These are phyloP conservation scores for Populus davidiana DNA, from an alignment of 345 rosid genomes.

Conservation along the genomic window DNA sequence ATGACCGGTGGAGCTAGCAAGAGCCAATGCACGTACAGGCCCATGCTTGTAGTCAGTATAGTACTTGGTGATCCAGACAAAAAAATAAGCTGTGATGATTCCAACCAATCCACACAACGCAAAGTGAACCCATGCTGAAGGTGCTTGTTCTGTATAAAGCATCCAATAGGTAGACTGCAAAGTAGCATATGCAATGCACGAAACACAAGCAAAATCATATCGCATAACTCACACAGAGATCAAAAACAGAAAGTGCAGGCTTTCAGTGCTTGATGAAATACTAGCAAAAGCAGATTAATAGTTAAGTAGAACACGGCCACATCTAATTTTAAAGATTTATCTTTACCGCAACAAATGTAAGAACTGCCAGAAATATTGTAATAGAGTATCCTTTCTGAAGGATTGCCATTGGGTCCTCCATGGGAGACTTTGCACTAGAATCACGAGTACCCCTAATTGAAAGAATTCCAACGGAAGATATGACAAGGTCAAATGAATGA, in stretches of 20 bases:
- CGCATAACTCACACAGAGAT: slow-evolving; percentile 12
- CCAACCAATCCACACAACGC: slow-evolving; percentile 96
- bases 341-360: slow-evolving; percentile 78
- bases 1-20: slow-evolving; percentile 95
- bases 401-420: slow-evolving; percentile 95
- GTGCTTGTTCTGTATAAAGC: slow-evolving; percentile 96
- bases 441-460: slow-evolving; percentile 84
- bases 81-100: slow-evolving; percentile 84
- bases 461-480: slow-evolving; percentile 86
- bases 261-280: not conserved
- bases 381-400: slow-evolving; percentile 98
- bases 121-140: slow-evolving; percentile 95
- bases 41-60: slow-evolving; percentile 98
- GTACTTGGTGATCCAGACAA: slow-evolving; percentile 92
- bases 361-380: slow-evolving; percentile 77
- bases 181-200: slow-evolving; percentile 9
- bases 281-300: not conserved
- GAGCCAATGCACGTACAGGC: slow-evolving; percentile 91
- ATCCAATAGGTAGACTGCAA: slow-evolving; percentile 95
- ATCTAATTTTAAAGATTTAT: slow-evolving; percentile 25
- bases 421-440: slow-evolving; percentile 61
- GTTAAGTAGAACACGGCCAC: not conserved
- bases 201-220: slow-evolving; percentile 10
- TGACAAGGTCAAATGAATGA: slow-evolving; percentile 92
- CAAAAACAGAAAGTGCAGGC: slow-evolving; percentile 1